A percentile compares a stretch with the other conserved stretches of the same genome.
phyloP scores from a whole-genome alignment of 1,284 basidiomycete genomes.

The Fistulina hepatica region DNA sequence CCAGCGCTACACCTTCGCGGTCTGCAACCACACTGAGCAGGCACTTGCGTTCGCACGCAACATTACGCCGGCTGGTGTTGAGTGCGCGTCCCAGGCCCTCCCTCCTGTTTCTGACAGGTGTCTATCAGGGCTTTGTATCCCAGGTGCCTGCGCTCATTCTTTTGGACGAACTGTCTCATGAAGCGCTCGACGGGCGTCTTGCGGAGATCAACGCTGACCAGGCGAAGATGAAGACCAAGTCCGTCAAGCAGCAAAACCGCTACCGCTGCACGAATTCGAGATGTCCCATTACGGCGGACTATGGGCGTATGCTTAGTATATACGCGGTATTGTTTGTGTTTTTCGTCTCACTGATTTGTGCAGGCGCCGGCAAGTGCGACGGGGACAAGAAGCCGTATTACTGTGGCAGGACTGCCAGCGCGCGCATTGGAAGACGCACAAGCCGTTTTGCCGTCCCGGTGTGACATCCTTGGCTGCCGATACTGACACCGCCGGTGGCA shows the following conservation, averaged over 20 bases:
- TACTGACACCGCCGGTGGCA: constrained; percentile 6
- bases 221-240: constrained; percentile 13
- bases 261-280: constrained; percentile 23
- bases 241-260: constrained; percentile 20
- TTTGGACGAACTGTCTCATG: not conserved
- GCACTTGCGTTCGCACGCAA: constrained; percentile 1
- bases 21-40: constrained; percentile 3
- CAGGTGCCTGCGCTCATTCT: not conserved
- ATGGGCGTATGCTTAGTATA: constrained; percentile 18
- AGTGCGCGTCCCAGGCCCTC: constrained; percentile 3
- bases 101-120: constrained; percentile 1
- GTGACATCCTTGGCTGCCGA: constrained; percentile 24
- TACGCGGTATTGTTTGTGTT: not conserved
- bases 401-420: constrained; percentile 22
- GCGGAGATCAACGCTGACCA: not conserved
- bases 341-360: not conserved
- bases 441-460: constrained; percentile 20
- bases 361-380: constrained; percentile 25
- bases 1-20: constrained; percentile 8
- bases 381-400: constrained; percentile 25
- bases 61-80: not conserved
- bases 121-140: not conserved
- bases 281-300: constrained; percentile 21
- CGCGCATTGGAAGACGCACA: constrained; percentile 24
- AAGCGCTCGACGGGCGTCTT: not conserved